A percentile compares a stretch with the other conserved stretches of the same genome.
Evolutionary conservation across 441 rosid genomes (phyloP).

Genomic region (Gossypium armourianum): DNA sequence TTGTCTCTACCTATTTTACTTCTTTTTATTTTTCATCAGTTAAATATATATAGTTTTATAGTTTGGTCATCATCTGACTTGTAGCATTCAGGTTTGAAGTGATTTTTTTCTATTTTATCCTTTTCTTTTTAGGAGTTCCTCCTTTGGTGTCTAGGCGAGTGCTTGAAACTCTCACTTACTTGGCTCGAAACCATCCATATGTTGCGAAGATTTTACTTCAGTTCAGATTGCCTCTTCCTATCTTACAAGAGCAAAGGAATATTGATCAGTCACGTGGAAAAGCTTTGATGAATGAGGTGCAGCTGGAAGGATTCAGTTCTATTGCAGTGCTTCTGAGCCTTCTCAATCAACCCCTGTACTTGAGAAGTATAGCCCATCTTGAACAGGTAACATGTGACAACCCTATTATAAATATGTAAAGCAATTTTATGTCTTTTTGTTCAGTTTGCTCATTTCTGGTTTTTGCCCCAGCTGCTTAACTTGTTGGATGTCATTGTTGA

Average conservation of each 20-base stretch:
- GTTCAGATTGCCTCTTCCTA: constrained; percentile 47
- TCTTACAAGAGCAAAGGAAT: constrained; percentile 27
- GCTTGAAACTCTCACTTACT: constrained; percentile 75
- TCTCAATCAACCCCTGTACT: constrained; percentile 80
- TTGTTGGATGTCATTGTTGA: constrained; percentile 79
- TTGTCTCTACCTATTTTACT: background rate
- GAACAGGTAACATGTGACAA: constrained; percentile 68
- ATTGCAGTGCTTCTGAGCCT: constrained; percentile 75
- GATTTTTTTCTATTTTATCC: background rate
- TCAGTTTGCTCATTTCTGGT: constrained; percentile 8
- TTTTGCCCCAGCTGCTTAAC: constrained; percentile 64
- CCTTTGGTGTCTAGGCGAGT: constrained; percentile 85
- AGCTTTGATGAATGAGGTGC: constrained; percentile 50
- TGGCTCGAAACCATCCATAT: constrained; percentile 75
- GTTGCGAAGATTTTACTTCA: constrained; percentile 79
- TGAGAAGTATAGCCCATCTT: constrained; percentile 90
- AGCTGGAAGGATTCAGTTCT: constrained; percentile 42
- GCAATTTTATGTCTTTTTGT: background rate
- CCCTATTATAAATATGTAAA: background rate
- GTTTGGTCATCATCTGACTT: constrained; percentile 1
- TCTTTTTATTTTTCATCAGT: background rate
- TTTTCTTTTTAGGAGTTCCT: constrained; percentile 58
- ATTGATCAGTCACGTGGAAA: constrained; percentile 54
- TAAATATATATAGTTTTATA: background rate
- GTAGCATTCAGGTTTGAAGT: background rate